These are phyloP conservation scores for Mortierella sp. DNA, from an alignment of 371 early-diverging fungal species.

Conservation along the genomic window DNA sequence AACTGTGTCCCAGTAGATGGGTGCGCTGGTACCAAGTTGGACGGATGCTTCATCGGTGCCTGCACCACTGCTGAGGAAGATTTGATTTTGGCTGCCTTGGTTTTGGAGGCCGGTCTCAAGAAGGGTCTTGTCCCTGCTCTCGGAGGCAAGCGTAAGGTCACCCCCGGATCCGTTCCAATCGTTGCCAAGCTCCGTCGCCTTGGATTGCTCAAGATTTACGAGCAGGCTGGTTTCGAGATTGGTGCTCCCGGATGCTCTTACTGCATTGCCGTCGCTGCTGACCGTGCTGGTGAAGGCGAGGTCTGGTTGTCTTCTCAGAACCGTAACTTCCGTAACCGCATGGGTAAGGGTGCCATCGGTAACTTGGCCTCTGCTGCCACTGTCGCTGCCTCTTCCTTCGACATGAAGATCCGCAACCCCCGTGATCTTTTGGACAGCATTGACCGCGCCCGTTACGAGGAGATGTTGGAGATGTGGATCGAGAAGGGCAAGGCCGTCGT, in stretches of 20 bases:
- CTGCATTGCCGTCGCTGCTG: conserved; percentile 85
- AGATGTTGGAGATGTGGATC: conserved; percentile 73
- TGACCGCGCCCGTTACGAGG: conserved; percentile 68
- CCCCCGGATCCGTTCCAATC: conserved; percentile 85
- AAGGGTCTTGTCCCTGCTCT: conserved; percentile 70
- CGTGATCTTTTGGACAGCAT: conserved; percentile 71
- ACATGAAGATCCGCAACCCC: conserved; percentile 79
- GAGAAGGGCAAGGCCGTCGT: conserved; percentile 67
- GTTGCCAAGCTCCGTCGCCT: conserved; percentile 81
- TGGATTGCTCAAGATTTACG: conserved; percentile 78
- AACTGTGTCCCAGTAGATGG: conserved; percentile 77
- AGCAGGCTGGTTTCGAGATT: conserved; percentile 79
- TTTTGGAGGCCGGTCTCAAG: conserved; percentile 79
- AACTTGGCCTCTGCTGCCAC: conserved; percentile 84
- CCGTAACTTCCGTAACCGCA: conserved; percentile 86
- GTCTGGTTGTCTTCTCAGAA: conserved; percentile 86
- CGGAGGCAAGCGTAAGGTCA: conserved; percentile 78
- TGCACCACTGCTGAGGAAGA: conserved; percentile 90
- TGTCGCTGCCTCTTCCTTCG: conserved; percentile 84
- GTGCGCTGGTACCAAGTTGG: conserved; percentile 72
- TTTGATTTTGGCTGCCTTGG: conserved; percentile 79
- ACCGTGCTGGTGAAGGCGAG: conserved; percentile 82
- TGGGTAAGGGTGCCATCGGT: conserved; percentile 86
- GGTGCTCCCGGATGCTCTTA: conserved; percentile 91
- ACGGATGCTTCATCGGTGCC: conserved; percentile 85